Evolutionary conservation across 257 asterid species (phyloP), one percentile per base, ranked within the genome.

Genomic region (Lycium ferocissimum): DNA sequence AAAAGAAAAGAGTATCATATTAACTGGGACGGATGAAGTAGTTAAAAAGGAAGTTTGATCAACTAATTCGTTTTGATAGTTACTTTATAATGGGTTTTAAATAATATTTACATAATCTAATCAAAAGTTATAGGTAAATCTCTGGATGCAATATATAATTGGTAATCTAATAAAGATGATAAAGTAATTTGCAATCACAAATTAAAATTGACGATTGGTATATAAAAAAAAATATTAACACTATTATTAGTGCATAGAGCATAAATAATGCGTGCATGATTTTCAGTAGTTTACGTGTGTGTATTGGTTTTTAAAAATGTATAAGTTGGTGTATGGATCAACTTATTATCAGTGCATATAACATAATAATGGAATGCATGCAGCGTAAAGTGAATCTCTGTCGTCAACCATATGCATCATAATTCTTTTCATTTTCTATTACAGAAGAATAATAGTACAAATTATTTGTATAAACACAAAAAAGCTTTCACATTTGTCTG

Each of bases 331-430:
- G 88, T 80, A 85, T 84, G 84, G 33, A 26, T 26, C 33, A 26
- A 26, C 33, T 26, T 26, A 26, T 26, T 26, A 26, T 26, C 1
- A 26, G 33, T 26, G 1, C 33, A 26, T 26, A 26, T 26, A 26
- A 26, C 33, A 26, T 26, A 26, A 26, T 26, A 26, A 26, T 26
- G 33, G 66, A 80, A 75, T 45, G 85, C 87, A 86, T 62, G 88
- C 67, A 87, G 75, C 81, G 85, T 89, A 91, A 91, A 92, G 93
- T 61, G 82, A 85, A 75, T 56, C 54, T 83, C 58, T 89, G 91
- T 84, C 92, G 78, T 80, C 85, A 53, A 63, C 82, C 57, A 18
- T 65, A 56, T 58, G 33, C 33, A 58, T 11, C 2, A 4, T n/a
- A 18, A 72, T 11, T 73, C 83, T 57, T 22, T 72, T 11, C 66